Evolutionary conservation across 805 yeast genomes (phyloP), one percentile per base, ranked within the genome.

Genomic region (Saccharomycopsis babjevae): DNA sequence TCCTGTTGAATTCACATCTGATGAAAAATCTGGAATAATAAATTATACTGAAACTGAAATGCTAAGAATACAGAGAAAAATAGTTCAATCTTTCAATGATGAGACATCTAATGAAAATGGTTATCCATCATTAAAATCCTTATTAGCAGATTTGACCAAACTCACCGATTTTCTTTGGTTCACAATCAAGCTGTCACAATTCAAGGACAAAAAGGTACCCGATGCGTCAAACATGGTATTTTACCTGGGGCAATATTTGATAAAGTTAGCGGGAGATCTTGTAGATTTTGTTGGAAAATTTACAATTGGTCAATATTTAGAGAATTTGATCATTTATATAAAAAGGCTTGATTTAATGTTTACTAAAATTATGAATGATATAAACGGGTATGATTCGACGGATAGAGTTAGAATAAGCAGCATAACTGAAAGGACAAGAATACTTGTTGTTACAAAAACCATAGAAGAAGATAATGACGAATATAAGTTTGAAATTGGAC

Each of bases 201-300:
- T 38, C 11, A 25, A 46, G 39, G 13, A 57, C 58, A 43, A 39
- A 61, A 13, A 52, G 46, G 22, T 46, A 46, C 52, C 52, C 3
- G 30, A 63, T 16, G 8, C 36, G 25, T 40, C 32, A 25, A 43
- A 43, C n/a, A 34, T 32, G 40, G 18, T 62, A 1, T 81, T 81
- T 67, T 89, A 88, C 0, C 92, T 86, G 69, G 75, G 79, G 0
- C 83, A 83, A 58, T 86, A 85, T 66, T 70, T 86, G 18, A 73
- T 89, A 28, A 77, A 78, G 50, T 76, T 88, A 1, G 80, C 89
- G 57, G 89, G 87, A 57, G 91, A 86, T 64, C 67, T 86, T 34
- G 77, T 83, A 56, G 92, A 86, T 64, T 86, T 80, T 66, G 65
- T 84, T 8, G 77, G 74, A 15, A 83, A 78, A 65, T 74, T 74